phyloP scores from a whole-genome alignment of 2,329 filamentous ascomycete genomes.

The Albifimbria verrucaria region DNA sequence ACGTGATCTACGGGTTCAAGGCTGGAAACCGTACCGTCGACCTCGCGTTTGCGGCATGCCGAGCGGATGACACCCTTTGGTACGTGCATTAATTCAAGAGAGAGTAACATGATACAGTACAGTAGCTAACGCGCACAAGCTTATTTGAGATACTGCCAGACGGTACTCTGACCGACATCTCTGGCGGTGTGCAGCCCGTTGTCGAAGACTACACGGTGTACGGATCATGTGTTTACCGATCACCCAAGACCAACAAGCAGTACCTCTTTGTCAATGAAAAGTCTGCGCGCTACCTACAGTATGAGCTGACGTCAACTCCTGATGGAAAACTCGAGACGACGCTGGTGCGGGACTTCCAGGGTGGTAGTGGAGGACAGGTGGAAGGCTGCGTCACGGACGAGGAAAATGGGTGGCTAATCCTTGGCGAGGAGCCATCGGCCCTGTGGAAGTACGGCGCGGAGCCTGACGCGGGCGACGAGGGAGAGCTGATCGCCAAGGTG shows the following conservation, averaged over 20 bases:
- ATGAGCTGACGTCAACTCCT: conserved; percentile 39
- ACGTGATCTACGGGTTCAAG: conserved; percentile 48
- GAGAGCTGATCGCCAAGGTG: conserved; percentile 35
- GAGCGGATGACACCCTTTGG: conserved; percentile 50
- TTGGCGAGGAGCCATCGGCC: conserved; percentile 49
- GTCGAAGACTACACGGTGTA: conserved; percentile 45
- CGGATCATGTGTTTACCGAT: conserved; percentile 50
- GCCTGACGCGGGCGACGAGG: conserved; percentile 35
- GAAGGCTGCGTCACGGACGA: conserved; percentile 53
- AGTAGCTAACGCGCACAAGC: conserved; percentile 21
- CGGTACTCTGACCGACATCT: conserved; percentile 38
- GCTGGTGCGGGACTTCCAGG: conserved; percentile 48
- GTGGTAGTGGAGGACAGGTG: conserved; percentile 48
- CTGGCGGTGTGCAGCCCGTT: conserved; percentile 44
- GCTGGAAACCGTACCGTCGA: conserved; percentile 41
- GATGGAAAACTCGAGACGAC: conserved; percentile 40
- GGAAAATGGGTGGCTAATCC: conserved; percentile 45
- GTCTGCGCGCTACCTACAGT: conserved; percentile 50
- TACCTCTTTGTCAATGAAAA: conserved; percentile 56
- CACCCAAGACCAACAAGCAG: conserved; percentile 41
- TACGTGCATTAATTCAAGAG: conserved; percentile 24
- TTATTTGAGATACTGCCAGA: conserved; percentile 46
- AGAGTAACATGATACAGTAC: fast-evolving
- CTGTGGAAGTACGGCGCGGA: conserved; percentile 52
- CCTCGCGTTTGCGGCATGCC: conserved; percentile 48